Percentiles rank a stretch among this genome's conserved stretches.
Evolutionary conservation across 2,329 filamentous ascomycete genomes (phyloP).

Genomic region (Xylaria sp.): DNA sequence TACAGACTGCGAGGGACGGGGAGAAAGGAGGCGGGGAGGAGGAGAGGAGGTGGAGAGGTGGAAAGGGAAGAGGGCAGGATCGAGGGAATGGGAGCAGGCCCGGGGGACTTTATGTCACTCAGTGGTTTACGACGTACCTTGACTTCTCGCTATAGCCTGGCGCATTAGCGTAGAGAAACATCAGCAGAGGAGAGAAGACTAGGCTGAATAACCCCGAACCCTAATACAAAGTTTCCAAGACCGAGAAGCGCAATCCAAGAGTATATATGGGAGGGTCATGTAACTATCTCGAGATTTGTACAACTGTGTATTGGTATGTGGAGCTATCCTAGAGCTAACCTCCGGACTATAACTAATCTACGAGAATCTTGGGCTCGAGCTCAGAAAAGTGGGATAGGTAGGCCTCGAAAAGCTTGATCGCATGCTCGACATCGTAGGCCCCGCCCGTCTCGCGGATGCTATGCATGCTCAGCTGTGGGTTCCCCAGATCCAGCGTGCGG

Average conservation of each 20-base stretch:
- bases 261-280: background rate
- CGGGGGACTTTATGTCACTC: too few relatives aligned
- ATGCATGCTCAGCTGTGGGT: constrained; percentile 96
- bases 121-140: too few relatives aligned
- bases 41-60: too few relatives aligned
- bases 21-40: too few relatives aligned
- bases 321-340: background rate
- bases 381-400: constrained; percentile 89
- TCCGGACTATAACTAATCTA: constrained; percentile 68
- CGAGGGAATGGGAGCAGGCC: background rate
- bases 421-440: constrained; percentile 85
- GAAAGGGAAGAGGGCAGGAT: background rate
- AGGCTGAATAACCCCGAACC: background rate
- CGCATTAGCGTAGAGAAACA: too few relatives aligned
- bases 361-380: constrained; percentile 82
- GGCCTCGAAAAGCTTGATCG: constrained; percentile 84
- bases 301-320: background rate
- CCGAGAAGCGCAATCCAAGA: background rate
- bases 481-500: constrained; percentile 90
- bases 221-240: background rate
- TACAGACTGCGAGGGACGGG: too few relatives aligned
- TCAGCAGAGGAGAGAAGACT: background rate
- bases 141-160: too few relatives aligned
- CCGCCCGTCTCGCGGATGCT: constrained; percentile 95
- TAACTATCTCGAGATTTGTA: background rate